Percentiles rank a stretch among this genome's conserved stretches.
phyloP scores from a whole-genome alignment of 2,329 filamentous ascomycete genomes.

The Diplodia scrobiculata region DNA sequence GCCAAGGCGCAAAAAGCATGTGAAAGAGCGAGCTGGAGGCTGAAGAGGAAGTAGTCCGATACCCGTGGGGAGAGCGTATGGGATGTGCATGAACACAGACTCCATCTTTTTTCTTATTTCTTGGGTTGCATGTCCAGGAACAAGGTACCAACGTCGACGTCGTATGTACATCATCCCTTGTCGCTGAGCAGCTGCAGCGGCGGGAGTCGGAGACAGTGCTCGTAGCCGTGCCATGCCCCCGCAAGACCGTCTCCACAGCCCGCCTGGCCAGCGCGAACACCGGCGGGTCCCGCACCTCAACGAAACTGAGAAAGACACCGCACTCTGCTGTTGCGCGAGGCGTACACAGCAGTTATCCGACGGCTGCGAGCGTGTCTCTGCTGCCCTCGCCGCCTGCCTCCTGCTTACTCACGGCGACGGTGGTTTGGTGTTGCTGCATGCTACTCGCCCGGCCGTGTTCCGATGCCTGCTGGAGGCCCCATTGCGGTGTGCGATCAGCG shows the following conservation, averaged over 20 bases:
- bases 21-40: neutral
- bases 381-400: slow-evolving; percentile 4
- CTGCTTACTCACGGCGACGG: slow-evolving; percentile 12
- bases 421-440: neutral
- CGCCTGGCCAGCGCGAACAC: neutral
- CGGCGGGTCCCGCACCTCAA: slow-evolving; percentile 9
- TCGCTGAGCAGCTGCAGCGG: neutral
- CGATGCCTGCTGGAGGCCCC: slow-evolving; percentile 20
- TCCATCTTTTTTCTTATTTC: neutral
- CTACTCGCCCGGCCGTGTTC: slow-evolving; percentile 2
- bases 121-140: neutral
- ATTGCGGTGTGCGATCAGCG: slow-evolving; percentile 23
- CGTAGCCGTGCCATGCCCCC: neutral
- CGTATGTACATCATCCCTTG: neutral
- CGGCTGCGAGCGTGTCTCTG: neutral
- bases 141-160: neutral
- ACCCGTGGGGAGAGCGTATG: neutral
- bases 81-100: neutral
- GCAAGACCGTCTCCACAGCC: slow-evolving; percentile 2
- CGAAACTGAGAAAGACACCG: neutral
- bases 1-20: neutral
- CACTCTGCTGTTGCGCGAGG: neutral
- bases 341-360: neutral
- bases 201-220: neutral
- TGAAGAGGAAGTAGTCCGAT: slow-evolving; percentile 1